Conservation (phyloP, 2,329 filamentous ascomycete genomes). For the Aspergillus nomiae region DNA sequence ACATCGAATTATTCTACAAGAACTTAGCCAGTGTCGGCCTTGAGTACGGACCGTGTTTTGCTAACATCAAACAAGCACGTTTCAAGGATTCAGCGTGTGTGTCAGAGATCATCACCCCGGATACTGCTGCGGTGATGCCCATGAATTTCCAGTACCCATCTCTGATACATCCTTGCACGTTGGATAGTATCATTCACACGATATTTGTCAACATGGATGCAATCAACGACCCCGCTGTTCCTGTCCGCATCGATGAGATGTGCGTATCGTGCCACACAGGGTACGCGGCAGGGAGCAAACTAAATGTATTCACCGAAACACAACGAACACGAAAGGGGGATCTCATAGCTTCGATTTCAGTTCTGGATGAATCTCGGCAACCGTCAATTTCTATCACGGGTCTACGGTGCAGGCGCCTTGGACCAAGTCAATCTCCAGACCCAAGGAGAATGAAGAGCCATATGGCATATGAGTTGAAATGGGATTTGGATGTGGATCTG, state of each 20-base stretch:
- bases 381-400: constrained; percentile 16
- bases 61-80: constrained; percentile 22
- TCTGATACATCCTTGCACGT: constrained; percentile 33
- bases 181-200: constrained; percentile 37
- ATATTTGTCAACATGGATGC: constrained; percentile 22
- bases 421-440: neutral
- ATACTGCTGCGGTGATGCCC: constrained; percentile 31
- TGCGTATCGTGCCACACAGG: constrained; percentile 12
- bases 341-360: constrained; percentile 19
- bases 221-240: constrained; percentile 20
- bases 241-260: constrained; percentile 26
- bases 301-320: constrained; percentile 17
- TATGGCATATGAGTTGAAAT: constrained; percentile 22
- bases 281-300: constrained; percentile 7
- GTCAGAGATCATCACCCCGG: constrained; percentile 26
- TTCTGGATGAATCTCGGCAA: neutral
- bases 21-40: constrained; percentile 26
- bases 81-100: constrained; percentile 14
- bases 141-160: constrained; percentile 26
- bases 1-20: constrained; percentile 28
- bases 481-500: constrained; percentile 22
- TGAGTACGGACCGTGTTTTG: constrained; percentile 33
- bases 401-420: constrained; percentile 13
- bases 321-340: neutral
- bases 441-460: neutral